Conservation (phyloP, 179 eudicot species). For the Camellia oleifera region DNA sequence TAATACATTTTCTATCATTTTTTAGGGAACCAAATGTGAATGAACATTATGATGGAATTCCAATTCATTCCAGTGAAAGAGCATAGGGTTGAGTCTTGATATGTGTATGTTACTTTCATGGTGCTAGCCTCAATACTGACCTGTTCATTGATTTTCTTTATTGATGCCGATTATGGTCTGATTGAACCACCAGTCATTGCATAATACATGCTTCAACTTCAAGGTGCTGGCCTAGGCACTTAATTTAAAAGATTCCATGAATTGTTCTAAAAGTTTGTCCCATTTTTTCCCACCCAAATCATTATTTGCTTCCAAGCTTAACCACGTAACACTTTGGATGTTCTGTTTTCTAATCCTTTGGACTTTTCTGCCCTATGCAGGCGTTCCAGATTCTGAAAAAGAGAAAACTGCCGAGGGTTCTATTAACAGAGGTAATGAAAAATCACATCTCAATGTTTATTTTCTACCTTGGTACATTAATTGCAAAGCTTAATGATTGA, state of each 20-base stretch:
- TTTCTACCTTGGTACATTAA: neutral
- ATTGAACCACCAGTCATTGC: too few species aligned
- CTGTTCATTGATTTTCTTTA: neutral
- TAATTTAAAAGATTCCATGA: too few species aligned
- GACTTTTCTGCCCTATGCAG: slow-evolving; percentile 10
- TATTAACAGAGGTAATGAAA: slow-evolving; percentile 54
- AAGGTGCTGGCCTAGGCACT: too few species aligned
- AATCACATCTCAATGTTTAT: neutral
- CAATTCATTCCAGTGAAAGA: too few species aligned
- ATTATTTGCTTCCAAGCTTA: too few species aligned
- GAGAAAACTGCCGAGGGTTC: slow-evolving; percentile 49
- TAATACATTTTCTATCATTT: too few species aligned
- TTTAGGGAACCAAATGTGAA: too few species aligned
- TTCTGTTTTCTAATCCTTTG: neutral
- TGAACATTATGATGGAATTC: too few species aligned
- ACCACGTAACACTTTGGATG: neutral
- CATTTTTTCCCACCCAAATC: too few species aligned
- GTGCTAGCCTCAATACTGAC: neutral
- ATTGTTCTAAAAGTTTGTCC: too few species aligned
- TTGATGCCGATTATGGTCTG: neutral
- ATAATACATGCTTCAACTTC: too few species aligned
- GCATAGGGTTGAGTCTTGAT: neutral
- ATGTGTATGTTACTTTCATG: neutral
- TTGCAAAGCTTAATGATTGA: neutral
- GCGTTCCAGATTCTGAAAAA: slow-evolving; percentile 33